Percentiles rank a stretch among this genome's conserved stretches.
phyloP scores from a whole-genome alignment of 495 filamentous ascomycete genomes.

The Hypoxylon lienhwacheense region DNA sequence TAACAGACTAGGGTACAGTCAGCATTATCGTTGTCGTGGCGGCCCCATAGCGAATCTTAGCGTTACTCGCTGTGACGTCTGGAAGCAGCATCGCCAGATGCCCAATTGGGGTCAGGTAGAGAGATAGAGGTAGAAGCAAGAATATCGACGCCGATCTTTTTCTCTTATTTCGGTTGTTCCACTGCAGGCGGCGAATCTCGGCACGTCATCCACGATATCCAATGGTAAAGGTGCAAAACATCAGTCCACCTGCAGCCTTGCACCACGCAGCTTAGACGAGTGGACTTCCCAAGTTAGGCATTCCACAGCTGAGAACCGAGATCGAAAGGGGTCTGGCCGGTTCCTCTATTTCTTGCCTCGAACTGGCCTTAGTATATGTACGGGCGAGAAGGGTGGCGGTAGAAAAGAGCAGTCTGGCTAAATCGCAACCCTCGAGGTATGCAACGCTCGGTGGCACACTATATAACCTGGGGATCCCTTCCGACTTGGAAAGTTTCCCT shows the following conservation, averaged over 20 bases:
- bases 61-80: slow-evolving; percentile 33
- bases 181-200: slow-evolving; percentile 28
- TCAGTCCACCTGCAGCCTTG: slow-evolving; percentile 31
- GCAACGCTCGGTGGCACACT: slow-evolving; percentile 19
- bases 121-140: slow-evolving; percentile 16
- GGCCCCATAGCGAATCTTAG: slow-evolving; percentile 27
- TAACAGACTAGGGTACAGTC: slow-evolving; percentile 25
- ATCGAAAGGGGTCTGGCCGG: slow-evolving; percentile 8
- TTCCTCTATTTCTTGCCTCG: slow-evolving; percentile 3
- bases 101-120: slow-evolving; percentile 26
- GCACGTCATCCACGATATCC: slow-evolving; percentile 26
- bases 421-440: slow-evolving; percentile 5
- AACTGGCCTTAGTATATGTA: slow-evolving; percentile 1
- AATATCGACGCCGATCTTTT: slow-evolving; percentile 19
- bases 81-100: slow-evolving; percentile 25
- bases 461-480: slow-evolving; percentile 26
- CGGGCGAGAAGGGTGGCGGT: slow-evolving; percentile 7
- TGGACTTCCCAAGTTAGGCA: slow-evolving; percentile 9
- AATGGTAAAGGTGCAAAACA: slow-evolving; percentile 21
- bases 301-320: slow-evolving; percentile 15
- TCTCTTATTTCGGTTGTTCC: slow-evolving; percentile 15
- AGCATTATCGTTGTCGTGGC: slow-evolving; percentile 34
- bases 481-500: background rate
- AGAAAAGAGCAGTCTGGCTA: slow-evolving; percentile 13
- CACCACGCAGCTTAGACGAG: slow-evolving; percentile 19